Evolutionary conservation across 305 asterid species (phyloP), one percentile per base, ranked within the genome.

Genomic region (Plantago coronopus): DNA sequence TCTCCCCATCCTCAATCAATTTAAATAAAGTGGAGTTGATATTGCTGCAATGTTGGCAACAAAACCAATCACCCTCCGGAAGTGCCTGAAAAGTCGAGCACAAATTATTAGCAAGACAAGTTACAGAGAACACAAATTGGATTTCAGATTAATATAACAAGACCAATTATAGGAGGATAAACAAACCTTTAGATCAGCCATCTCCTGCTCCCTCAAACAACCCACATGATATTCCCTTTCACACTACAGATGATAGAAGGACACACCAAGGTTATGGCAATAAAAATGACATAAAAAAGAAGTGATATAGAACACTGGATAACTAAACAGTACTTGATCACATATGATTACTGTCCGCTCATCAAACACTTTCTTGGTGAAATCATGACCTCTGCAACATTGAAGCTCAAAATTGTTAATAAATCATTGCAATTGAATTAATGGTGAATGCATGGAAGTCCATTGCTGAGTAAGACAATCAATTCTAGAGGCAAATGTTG

Each of bases 151-250:
- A 49, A 11, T 10, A 49, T 11, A 4, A 50, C 16, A 27, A 7
- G 31, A 27, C 31, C 31, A 50, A 49, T 20, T 23, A 53, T 25
- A 53, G 5, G 62, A 38, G 44, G 27, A 66, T 59, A 40, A 27
- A 47, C 77, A 23, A 59, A 90, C 97, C 91, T 93, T 76, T 37
- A 87, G 69, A 73, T 87, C 91, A 55, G 70, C 95, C 64, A 82
- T 79, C 50, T 72, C 69, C 68, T 78, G 70, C 81, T 83, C 94
- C 82, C 77, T 83, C 72, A 94, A 73, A 72, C 97, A 94, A 57
- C 93, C 86, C 58, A 89, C 83, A 61, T 94, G 99, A 65, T 85
- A 87, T 71, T 94, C 96, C 66, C 76, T 87, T 74, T 94, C 97
- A 70, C 96, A 94, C 97, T 89, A 68, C 71, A 76, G 67, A 63